A percentile compares a stretch with the other conserved stretches of the same genome.
These are phyloP conservation scores for Bonia amplexicaulis DNA, from an alignment of 176 grass and related monocot genomes.

Conservation along the genomic window DNA sequence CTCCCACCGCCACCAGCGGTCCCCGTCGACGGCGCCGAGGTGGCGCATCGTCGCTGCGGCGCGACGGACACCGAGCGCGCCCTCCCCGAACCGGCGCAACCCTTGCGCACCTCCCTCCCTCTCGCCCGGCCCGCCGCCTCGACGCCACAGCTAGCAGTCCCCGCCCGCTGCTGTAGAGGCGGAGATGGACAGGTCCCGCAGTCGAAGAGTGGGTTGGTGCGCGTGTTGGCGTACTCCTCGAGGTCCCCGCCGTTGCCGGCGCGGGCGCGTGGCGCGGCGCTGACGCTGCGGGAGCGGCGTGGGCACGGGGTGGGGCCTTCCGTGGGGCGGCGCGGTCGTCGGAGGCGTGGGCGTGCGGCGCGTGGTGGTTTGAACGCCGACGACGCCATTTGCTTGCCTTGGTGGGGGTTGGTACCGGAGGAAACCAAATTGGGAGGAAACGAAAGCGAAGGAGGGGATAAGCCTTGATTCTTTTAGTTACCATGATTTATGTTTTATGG, in stretches of 20 bases:
- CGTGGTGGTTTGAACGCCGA: slow-evolving; percentile 37
- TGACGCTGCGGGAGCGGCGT: slow-evolving; percentile 40
- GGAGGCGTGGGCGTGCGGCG: slow-evolving; percentile 8
- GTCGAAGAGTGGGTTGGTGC: slow-evolving; percentile 52
- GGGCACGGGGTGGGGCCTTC: slow-evolving; percentile 4
- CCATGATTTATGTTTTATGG: too few relatives aligned
- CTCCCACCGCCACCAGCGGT: neutral
- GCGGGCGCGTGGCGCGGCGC: slow-evolving; percentile 7
- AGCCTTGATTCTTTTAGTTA: too few relatives aligned
- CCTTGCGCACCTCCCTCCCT: slow-evolving; percentile 22
- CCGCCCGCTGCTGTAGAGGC: neutral
- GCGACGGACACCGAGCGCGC: slow-evolving; percentile 40
- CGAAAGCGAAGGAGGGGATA: neutral
- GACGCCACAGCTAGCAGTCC: neutral
- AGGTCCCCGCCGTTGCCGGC: neutral
- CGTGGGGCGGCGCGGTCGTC: neutral
- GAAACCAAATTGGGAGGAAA: neutral
- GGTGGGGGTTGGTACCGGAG: neutral
- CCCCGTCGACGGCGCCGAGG: neutral
- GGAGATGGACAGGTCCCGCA: neutral
- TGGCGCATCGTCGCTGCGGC: neutral
- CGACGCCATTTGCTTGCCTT: slow-evolving; percentile 27
- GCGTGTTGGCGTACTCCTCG: slow-evolving; percentile 21
- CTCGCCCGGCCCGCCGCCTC: neutral
- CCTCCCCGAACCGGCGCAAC: neutral